phyloP scores from a whole-genome alignment of 495 filamentous ascomycete species.

The Xylaria curta region DNA sequence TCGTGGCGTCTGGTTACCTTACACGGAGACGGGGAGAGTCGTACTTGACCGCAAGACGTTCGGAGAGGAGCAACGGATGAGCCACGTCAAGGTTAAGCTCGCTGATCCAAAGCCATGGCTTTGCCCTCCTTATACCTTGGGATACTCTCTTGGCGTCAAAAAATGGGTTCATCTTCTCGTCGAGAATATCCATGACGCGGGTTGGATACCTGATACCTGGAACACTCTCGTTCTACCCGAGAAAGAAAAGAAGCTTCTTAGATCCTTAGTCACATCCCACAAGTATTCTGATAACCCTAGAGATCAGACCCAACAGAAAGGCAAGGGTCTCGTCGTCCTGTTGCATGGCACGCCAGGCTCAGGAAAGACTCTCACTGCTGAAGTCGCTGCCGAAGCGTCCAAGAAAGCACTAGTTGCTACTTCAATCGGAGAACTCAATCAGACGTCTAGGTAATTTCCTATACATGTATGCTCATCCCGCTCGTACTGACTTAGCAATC shows the following conservation, averaged over 20 bases:
- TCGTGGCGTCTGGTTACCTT: conserved; percentile 39
- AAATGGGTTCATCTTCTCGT: conserved; percentile 83
- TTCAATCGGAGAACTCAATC: conserved; percentile 37
- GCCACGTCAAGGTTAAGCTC: conserved; percentile 49
- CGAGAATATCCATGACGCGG: conserved; percentile 65
- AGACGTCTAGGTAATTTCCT: conserved; percentile 28
- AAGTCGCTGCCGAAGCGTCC: conserved; percentile 40
- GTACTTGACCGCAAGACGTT: conserved; percentile 41
- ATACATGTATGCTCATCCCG: background rate
- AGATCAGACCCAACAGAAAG: conserved; percentile 76
- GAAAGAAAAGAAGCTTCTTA: conserved; percentile 84
- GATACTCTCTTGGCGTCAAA: conserved; percentile 83
- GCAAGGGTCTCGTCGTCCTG: conserved; percentile 59
- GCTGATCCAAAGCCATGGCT: conserved; percentile 49
- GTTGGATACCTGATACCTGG: conserved; percentile 80
- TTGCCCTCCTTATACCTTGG: conserved; percentile 68
- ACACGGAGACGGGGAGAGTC: conserved; percentile 35
- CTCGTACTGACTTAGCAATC: conserved; percentile 38
- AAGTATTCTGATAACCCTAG: conserved; percentile 50
- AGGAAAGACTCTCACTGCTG: conserved; percentile 65
- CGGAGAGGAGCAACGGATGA: conserved; percentile 38
- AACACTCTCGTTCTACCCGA: conserved; percentile 74
- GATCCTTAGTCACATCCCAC: conserved; percentile 80
- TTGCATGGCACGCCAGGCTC: conserved; percentile 58
- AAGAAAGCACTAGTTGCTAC: conserved; percentile 37